Evolutionary conservation across 208 protist genomes (phyloP).

Genomic region (Wallacemonas sp.): DNA sequence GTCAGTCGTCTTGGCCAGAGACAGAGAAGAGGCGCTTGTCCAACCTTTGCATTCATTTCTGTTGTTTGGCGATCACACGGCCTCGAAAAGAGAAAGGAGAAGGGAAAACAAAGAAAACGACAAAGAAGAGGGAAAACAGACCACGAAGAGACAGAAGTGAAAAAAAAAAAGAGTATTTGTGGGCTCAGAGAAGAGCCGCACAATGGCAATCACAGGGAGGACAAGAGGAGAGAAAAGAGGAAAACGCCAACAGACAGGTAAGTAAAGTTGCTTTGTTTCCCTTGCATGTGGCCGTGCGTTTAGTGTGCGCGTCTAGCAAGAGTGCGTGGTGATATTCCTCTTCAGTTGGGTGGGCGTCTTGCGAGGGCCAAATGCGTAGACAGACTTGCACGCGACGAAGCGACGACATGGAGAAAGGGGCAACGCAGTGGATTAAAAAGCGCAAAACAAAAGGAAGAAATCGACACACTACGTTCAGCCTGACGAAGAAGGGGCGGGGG

Average conservation of each 20-base stretch:
- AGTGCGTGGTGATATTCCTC: too few species aligned
- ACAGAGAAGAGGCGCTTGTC: too few species aligned
- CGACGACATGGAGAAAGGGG: not conserved
- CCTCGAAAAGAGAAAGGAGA: not conserved
- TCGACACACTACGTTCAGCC: conserved; percentile 17
- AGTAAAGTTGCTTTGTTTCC: conserved; percentile 12
- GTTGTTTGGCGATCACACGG: not conserved
- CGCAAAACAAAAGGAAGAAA: conserved; percentile 21
- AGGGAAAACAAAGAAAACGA: conserved; percentile 15
- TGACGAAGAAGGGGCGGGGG: not conserved
- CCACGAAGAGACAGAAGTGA: conserved; percentile 8
- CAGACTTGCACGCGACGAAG: not conserved
- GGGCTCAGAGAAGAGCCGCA: too few species aligned
- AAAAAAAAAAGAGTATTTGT: too few species aligned
- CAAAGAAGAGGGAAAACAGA: conserved; percentile 1
- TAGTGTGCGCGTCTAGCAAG: too few species aligned
- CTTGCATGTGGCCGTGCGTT: too few species aligned
- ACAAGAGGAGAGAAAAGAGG: conserved; percentile 20
- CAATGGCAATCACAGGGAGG: conserved; percentile 19
- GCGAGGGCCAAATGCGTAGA: too few species aligned
- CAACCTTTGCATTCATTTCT: too few species aligned
- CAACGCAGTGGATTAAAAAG: conserved; percentile 1
- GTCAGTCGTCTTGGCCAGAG: too few species aligned
- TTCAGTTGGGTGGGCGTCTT: too few species aligned
- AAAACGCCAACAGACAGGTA: conserved; percentile 28